Base-by-base conservation (phyloP, 2,329 filamentous ascomycete species). In the Aspergillus candidus region DNA sequence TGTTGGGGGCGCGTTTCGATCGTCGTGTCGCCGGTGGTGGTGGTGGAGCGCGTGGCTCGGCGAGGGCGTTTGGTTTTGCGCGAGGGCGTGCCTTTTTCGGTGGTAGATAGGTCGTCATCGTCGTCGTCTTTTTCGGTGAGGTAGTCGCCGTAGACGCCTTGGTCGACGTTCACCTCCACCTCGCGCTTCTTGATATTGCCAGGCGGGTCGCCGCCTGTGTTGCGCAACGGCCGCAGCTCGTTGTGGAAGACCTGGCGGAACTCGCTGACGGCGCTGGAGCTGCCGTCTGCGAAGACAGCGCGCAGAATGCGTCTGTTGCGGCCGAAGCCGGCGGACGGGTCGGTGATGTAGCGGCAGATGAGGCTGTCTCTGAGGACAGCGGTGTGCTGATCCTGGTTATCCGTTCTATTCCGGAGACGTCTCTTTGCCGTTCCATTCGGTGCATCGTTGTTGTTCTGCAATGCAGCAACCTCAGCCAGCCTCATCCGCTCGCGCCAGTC, bases 241-340 rank as follows among this genome's bases (percentile, higher is more conserved):
- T 72, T 61, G 11, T 57, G 53, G 47, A 73, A 75, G 4, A 75
- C 60, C 34, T 71, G 57, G 10, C 62, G 60, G 47, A 74, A 75
- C 48, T 74, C 69, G 33, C 62, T 67, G 14, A 61, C 49, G 4
- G 66, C 57, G 12, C 46, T 50, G 11, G 55, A 46, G 31, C 58
- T 55, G 7, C 71, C 72, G 51, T 74, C 66, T 4, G 72, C 71
- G 51, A 75, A 74, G 34, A 74, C 65, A 14, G 72, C 67, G 14
- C 70, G 59, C 10, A 74, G 36, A 15, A 74, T 71, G 33, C 70
- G 63, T 41, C 71, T 61, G 17, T 66, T 56, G 15, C 58, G 60
- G 6, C 67, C 66, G 32, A 58, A 60, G 8, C 58, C 56, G 13
- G 55, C 53, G 8, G 49, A 53, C 5, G 55, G 57, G 0, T 57